Evolutionary conservation across 2,329 filamentous ascomycete genomes (phyloP), one percentile per base, ranked within the genome.

Genomic region (Fusarium graminum): DNA sequence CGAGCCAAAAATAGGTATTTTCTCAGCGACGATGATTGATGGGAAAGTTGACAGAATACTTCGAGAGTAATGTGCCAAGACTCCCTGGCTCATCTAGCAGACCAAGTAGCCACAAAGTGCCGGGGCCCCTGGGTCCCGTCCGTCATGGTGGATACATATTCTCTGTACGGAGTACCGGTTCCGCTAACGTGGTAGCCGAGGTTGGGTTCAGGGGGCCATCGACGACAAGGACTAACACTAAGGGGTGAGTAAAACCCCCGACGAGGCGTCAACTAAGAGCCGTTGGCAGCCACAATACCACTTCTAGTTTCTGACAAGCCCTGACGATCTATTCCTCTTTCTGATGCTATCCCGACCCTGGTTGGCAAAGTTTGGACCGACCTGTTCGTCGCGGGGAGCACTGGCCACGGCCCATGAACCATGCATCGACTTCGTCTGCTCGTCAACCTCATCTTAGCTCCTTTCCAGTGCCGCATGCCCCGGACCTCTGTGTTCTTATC

Each of bases 261-360:
- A 68, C 49, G 59, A 58, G 59, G 66, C 47, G 61, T 70, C 44
- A 42, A 66, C 54, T 51, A 39, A 56, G 49, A 64, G 47, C 50
- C 43, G 60, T 65, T 63, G 47, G 44, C 67, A 68, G 56, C 56
- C 67, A 66, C 59, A 63, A 52, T 52, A 45, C 46, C 42, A 32
- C 58, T 41, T 57, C 58, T 53, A 47, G 56, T 56, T 60, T 68
- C 54, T 67, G 66, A 68, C 63, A 63, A 47, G 70, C 47, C 55
- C 50, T 55, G 67, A 44, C 54, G 54, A 70, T 71, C 65, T 63
- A 72, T 72, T 53, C 69, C 70, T 58, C 40, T 63, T 72, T 71
- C 44, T 36, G 63, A 57, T 42, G 32, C 39, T 36, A 59, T 50
- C 40, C 69, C 69, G 69, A 69, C 47, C 67, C 57, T 39, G 65